Evolutionary conservation across 129 eudicot genomes (phyloP).

Genomic region (Tanacetum coccineum): DNA sequence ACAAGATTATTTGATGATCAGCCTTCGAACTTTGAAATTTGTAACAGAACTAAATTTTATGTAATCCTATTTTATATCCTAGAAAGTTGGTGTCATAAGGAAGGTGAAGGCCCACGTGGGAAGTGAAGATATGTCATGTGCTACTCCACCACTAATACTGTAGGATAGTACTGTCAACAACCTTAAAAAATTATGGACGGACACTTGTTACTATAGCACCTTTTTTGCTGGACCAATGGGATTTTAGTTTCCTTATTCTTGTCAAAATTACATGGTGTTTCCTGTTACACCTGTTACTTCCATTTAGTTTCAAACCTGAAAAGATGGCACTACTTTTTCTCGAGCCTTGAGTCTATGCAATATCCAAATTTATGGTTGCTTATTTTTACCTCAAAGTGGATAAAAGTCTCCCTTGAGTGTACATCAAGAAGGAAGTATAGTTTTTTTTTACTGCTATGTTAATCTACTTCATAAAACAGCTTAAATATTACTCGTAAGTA

Average conservation of each 20-base stretch:
- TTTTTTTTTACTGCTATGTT: conserved; percentile 9
- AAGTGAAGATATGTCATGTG: conserved; percentile 38
- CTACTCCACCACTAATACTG: conserved; percentile 39
- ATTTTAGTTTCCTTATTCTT: conserved; percentile 33
- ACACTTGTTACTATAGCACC: conserved; percentile 25
- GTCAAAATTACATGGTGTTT: conserved; percentile 31
- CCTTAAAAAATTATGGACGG: conserved; percentile 41
- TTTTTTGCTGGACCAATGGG: conserved; percentile 42
- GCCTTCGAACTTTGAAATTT: background rate
- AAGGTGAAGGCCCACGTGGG: conserved; percentile 36
- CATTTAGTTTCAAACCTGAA: conserved; percentile 17
- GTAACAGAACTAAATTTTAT: background rate
- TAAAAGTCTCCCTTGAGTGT: conserved; percentile 19
- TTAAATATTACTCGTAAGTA: conserved; percentile 15
- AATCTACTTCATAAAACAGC: conserved; percentile 19
- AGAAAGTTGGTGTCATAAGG: background rate
- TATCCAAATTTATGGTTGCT: conserved; percentile 18
- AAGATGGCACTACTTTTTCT: conserved; percentile 34
- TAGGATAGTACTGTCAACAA: conserved; percentile 24
- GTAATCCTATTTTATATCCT: conserved; percentile 5
- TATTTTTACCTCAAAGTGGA: conserved; percentile 17
- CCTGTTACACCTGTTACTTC: conserved; percentile 19
- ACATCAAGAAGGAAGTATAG: conserved; percentile 15
- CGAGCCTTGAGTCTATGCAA: conserved; percentile 50
- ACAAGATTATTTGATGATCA: background rate